These are phyloP conservation scores for Cadophora malorum DNA, from an alignment of 2,329 filamentous ascomycete species.

Conservation along the genomic window DNA sequence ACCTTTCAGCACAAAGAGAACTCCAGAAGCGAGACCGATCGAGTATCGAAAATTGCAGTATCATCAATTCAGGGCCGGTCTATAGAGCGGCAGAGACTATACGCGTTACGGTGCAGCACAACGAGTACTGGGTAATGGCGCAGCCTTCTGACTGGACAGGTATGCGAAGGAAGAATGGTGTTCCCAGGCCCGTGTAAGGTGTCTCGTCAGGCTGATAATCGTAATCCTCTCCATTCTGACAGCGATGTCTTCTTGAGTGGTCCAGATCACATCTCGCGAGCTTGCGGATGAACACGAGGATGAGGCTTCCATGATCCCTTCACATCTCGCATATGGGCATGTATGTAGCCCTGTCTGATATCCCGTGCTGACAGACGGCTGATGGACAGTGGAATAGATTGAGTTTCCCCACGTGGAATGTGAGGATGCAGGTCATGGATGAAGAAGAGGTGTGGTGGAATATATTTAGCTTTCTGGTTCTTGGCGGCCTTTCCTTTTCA, in stretches of 20 bases:
- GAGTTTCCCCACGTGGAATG: not conserved
- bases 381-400: constrained; percentile 6
- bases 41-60: not conserved
- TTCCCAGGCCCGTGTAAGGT: not conserved
- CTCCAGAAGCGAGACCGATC: not conserved
- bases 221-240: not conserved
- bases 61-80: not conserved
- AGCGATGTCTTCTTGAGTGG: not conserved
- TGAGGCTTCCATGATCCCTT: constrained; percentile 1
- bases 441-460: not conserved
- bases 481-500: constrained; percentile 4
- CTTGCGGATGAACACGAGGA: not conserved
- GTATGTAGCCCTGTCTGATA: not conserved
- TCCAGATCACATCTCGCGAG: not conserved
- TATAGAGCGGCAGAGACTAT: not conserved
- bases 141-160: not conserved
- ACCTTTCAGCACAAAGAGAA: not conserved
- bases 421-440: not conserved
- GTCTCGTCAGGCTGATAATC: not conserved
- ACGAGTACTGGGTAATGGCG: not conserved
- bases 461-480: not conserved
- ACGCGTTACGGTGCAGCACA: not conserved
- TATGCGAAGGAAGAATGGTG: not conserved
- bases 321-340: not conserved
- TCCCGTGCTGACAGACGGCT: constrained; percentile 15